A percentile compares a stretch with the other conserved stretches of the same genome.
Evolutionary conservation across 805 yeast genomes (phyloP).

Genomic region (Candida pseudoglaebosa): DNA sequence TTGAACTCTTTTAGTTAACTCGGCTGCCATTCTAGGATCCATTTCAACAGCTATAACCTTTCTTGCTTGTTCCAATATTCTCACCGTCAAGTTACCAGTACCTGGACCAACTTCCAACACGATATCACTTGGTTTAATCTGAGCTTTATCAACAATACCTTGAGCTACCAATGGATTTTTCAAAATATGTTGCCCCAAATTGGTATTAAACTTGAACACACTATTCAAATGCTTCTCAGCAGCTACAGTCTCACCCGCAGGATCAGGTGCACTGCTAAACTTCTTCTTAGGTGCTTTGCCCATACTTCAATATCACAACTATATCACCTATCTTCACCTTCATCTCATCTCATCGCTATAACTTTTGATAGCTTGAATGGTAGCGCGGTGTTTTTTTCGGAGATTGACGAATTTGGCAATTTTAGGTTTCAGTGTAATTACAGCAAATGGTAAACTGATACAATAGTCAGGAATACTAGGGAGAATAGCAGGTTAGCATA

Average conservation of each 20-base stretch:
- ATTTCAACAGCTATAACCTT: conserved; percentile 96
- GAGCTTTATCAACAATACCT: conserved; percentile 96
- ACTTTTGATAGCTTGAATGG: background rate
- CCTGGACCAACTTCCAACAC: conserved; percentile 99
- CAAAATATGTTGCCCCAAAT: conserved; percentile 93
- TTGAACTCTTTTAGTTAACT: conserved; percentile 92
- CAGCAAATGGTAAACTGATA: too few species aligned
- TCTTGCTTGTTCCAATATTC: conserved; percentile 86
- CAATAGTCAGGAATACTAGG: too few species aligned
- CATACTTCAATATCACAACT: conserved; percentile 30
- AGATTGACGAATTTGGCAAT: too few species aligned
- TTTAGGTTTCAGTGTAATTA: too few species aligned
- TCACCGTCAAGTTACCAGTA: conserved; percentile 94
- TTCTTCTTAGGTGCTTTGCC: conserved; percentile 64
- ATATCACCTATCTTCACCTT: background rate
- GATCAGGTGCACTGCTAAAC: conserved; percentile 44
- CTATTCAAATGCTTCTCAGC: conserved; percentile 70
- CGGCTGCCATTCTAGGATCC: conserved; percentile 99
- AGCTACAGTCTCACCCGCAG: conserved; percentile 55
- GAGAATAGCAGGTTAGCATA: too few species aligned
- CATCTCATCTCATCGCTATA: background rate
- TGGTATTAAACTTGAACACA: conserved; percentile 95
- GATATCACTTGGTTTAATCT: conserved; percentile 83
- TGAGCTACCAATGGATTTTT: conserved; percentile 97
- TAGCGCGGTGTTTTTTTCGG: background rate